Percentiles rank a stretch among this genome's conserved stretches.
Conservation (phyloP, 768 basidiomycete species). For the Amylocystis lapponica region DNA sequence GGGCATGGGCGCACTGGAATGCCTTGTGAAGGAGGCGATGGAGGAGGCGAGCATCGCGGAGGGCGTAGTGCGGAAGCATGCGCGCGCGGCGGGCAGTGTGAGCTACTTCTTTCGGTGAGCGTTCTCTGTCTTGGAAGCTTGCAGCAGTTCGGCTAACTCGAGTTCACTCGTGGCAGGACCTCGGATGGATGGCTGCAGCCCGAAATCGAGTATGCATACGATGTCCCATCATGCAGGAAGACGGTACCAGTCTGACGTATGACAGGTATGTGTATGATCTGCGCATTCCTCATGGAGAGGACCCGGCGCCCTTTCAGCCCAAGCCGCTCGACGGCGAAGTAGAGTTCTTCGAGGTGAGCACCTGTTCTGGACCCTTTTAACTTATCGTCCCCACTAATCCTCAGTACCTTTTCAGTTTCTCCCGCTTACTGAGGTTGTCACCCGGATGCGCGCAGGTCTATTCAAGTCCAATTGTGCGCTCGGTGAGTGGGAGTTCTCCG, state of each 20-base stretch:
- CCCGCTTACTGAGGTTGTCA: constrained; percentile 52
- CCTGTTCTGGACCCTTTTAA: neutral
- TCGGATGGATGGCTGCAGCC: constrained; percentile 77
- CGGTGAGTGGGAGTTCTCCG: constrained; percentile 39
- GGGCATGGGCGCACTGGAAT: constrained; percentile 65
- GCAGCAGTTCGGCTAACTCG: too few species aligned
- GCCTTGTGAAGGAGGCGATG: constrained; percentile 84
- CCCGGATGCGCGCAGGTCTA: constrained; percentile 56
- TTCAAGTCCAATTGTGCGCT: constrained; percentile 95
- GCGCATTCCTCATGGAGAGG: constrained; percentile 49
- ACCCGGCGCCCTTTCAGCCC: constrained; percentile 49
- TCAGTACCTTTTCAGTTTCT: constrained; percentile 46
- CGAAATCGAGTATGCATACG: constrained; percentile 66
- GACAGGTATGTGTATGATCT: constrained; percentile 83
- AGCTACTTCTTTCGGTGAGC: constrained; percentile 77
- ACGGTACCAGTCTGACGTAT: neutral
- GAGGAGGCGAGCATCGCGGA: constrained; percentile 87
- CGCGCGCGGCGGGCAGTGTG: constrained; percentile 59
- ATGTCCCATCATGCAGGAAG: neutral
- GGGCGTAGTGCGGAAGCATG: constrained; percentile 51
- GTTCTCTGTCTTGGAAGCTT: neutral
- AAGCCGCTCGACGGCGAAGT: constrained; percentile 89
- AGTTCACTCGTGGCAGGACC: constrained; percentile 37
- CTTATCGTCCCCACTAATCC: neutral
- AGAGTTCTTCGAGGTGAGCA: constrained; percentile 76